Conservation (phyloP, 257 asterid species). For the Schizonepeta tenuifolia region DNA sequence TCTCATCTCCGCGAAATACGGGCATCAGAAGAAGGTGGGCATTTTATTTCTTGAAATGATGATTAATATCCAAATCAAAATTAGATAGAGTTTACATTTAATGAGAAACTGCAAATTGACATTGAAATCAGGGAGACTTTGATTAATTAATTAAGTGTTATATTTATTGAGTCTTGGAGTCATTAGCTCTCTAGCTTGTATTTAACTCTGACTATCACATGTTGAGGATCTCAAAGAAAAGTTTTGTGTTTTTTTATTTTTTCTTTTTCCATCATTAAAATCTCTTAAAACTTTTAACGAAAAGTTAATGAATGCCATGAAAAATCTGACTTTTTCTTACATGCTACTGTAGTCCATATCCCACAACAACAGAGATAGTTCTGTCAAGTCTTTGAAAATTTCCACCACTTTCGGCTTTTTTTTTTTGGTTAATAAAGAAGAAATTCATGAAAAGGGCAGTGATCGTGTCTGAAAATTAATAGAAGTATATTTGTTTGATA, state of each 20-base stretch:
- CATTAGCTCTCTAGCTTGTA: conserved; percentile 32
- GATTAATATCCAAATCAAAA: not conserved
- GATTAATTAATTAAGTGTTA: not conserved
- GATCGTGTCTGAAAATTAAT: not conserved
- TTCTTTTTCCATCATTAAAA: not conserved
- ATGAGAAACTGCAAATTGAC: conserved; percentile 26
- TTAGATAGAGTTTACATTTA: conserved; percentile 1
- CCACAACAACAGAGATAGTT: conserved; percentile 28
- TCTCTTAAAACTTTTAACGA: not conserved
- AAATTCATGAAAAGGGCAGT: conserved; percentile 7
- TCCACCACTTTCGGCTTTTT: conserved; percentile 45
- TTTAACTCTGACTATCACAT: conserved; percentile 37
- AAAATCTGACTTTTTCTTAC: conserved; percentile 28
- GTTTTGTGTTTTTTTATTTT: not conserved
- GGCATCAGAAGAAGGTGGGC: conserved; percentile 87
- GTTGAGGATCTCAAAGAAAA: conserved; percentile 37
- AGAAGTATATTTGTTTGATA: no score
- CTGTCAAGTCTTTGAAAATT: conserved; percentile 30
- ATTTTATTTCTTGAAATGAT: conserved; percentile 2
- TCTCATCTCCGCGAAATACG: conserved; percentile 97
- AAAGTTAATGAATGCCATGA: conserved; percentile 23
- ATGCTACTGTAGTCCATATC: conserved; percentile 37
- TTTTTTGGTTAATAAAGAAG: conserved; percentile 18
- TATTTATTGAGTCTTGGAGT: not conserved
- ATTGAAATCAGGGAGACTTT: conserved; percentile 15